Evolutionary conservation across 805 yeast species (phyloP), one percentile per base, ranked within the genome.

Genomic region (Candida dendrica): DNA sequence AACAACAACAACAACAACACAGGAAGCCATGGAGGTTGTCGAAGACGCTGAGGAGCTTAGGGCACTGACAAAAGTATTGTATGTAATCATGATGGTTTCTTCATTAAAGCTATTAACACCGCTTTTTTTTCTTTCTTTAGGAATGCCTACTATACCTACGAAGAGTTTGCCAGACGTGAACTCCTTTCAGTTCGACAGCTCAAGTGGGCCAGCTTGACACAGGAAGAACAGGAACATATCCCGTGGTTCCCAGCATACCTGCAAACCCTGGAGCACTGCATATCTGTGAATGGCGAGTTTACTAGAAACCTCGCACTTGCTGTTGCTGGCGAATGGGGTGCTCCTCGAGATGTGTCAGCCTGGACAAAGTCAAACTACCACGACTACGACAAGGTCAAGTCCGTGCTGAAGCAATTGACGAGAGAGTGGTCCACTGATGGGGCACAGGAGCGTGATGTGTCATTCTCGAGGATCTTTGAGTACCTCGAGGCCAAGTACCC

Each of bases 351-450:
- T 35, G 71, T 74, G 0, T 30, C 46, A 1, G 47, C 52, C 3
- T 78, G 83, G 83, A 45, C 50, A 7, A 52, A 56, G 6, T 65
- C 77, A 17, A 55, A 63, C 4, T 43, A 44, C 17, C 48, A 57
- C 3, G 85, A 79, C 45, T 69, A 65, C 39, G 82, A 75, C 40
- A 81, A 81, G 58, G 82, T 79, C 4, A 57, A 74, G 37, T 66
- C 80, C 1, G 65, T 79, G 0, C 55, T 84, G 50, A 62, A 75
- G 34, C 86, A 81, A 51, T 51, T 74, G n/a, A 62, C 67, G 6
- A 58, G 86, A 44, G 87, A 81, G 54, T 81, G 87, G 86, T 65
- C 78, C 24, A 53, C 52, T 4, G 77, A 75, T n/a, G 81, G 83
- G 0, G 45, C 33, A 4, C 32, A 36, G 0, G 85, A 81, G 48